phyloP scores from a whole-genome alignment of 139 green algal genomes.

The Astrephomene gubernaculifera region DNA sequence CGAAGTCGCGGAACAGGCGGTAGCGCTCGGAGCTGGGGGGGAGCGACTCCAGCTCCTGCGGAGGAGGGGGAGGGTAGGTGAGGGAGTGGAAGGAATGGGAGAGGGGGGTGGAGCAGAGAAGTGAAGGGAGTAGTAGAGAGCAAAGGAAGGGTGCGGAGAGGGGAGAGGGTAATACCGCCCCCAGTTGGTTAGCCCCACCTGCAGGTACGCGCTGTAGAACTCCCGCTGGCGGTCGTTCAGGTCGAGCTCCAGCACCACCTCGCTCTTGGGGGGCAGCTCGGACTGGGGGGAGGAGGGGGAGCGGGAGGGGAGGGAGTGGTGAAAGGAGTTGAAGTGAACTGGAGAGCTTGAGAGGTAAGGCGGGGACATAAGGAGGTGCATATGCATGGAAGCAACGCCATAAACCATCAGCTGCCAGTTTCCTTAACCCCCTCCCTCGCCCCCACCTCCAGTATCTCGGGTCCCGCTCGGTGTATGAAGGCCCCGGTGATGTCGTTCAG shows the following conservation, averaged over 20 bases:
- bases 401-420: too few species aligned
- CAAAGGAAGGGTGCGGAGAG: not conserved
- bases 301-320: not conserved
- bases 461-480: conserved; percentile 52
- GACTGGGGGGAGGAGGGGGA: not conserved
- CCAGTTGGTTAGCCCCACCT: conserved; percentile 32
- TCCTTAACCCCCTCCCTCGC: too few species aligned
- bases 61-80: not conserved
- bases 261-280: conserved; percentile 57
- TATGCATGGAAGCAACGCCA: too few species aligned
- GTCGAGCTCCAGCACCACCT: conserved; percentile 60
- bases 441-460: conserved; percentile 39
- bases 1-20: conserved; percentile 16
- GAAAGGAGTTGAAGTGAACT: too few species aligned
- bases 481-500: conserved; percentile 55
- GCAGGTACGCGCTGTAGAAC: conserved; percentile 51
- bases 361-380: too few species aligned
- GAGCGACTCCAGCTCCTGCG: conserved; percentile 1
- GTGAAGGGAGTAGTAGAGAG: not conserved
- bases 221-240: conserved; percentile 47
- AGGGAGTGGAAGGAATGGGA: too few species aligned
- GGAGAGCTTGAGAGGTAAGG: too few species aligned
- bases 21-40: not conserved
- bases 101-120: not conserved
- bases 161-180: not conserved